These are phyloP conservation scores for Pythium chondricola DNA, from an alignment of 352 stramenopile species.

Conservation along the genomic window DNA sequence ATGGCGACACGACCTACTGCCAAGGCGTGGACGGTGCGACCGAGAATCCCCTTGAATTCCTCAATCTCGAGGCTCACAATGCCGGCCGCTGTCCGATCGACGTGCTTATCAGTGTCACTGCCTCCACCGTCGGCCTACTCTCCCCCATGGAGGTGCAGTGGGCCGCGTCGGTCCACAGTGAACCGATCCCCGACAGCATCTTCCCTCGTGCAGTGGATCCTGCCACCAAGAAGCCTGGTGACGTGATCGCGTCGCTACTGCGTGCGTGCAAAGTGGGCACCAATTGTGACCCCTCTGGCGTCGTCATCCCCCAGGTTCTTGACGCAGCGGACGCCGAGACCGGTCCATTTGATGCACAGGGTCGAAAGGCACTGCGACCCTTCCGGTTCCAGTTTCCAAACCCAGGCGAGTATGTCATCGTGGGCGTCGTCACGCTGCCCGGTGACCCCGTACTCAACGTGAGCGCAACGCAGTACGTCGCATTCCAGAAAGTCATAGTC, in stretches of 20 bases:
- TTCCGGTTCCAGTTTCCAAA: constrained; percentile 40
- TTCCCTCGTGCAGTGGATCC: constrained; percentile 61
- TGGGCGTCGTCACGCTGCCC: constrained; percentile 51
- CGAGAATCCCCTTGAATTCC: constrained; percentile 24
- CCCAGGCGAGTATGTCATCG: constrained; percentile 52
- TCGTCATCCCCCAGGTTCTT: constrained; percentile 29
- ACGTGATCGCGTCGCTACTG: constrained; percentile 41
- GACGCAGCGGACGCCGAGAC: constrained; percentile 26
- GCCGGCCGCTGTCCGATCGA: constrained; percentile 53
- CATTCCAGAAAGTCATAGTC: constrained; percentile 56
- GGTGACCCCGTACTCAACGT: constrained; percentile 39
- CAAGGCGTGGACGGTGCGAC: constrained; percentile 31
- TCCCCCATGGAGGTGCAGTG: constrained; percentile 43
- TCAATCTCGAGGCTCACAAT: constrained; percentile 38
- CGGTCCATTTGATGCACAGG: constrained; percentile 37
- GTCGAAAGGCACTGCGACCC: constrained; percentile 36
- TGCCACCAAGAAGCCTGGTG: constrained; percentile 29
- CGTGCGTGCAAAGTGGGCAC: constrained; percentile 57
- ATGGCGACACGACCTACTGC: constrained; percentile 70
- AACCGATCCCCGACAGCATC: constrained; percentile 26
- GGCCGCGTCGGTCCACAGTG: constrained; percentile 25
- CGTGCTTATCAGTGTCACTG: constrained; percentile 28
- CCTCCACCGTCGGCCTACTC: constrained; percentile 28
- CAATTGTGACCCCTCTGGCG: constrained; percentile 37
- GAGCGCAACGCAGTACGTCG: constrained; percentile 58